phyloP scores from a whole-genome alignment of 768 basidiomycete genomes.

The Hericium coralloides region DNA sequence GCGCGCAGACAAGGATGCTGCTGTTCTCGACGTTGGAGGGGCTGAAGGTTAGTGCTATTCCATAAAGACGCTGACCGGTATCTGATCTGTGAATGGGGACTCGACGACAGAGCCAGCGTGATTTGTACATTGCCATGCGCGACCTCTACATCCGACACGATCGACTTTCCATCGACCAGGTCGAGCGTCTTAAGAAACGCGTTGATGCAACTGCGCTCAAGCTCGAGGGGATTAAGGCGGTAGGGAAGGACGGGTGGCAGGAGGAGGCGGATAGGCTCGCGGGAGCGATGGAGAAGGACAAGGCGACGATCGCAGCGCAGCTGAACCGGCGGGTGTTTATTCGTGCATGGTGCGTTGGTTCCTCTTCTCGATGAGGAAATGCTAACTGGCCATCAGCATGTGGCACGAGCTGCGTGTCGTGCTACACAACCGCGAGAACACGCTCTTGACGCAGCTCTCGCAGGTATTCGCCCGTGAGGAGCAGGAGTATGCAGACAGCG shows the following conservation, averaged over 20 bases:
- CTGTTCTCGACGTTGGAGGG: slow-evolving; percentile 66
- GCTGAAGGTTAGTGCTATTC: slow-evolving; percentile 46
- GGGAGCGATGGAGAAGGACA: slow-evolving; percentile 73
- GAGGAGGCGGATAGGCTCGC: slow-evolving; percentile 75
- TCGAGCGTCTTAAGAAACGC: slow-evolving; percentile 81
- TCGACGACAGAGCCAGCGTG: slow-evolving; percentile 54
- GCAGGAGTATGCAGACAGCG: slow-evolving; percentile 52
- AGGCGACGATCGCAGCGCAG: slow-evolving; percentile 65
- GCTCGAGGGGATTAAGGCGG: slow-evolving; percentile 61
- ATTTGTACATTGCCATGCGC: slow-evolving; percentile 79
- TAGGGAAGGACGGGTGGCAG: slow-evolving; percentile 77
- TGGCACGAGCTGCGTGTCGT: slow-evolving; percentile 96
- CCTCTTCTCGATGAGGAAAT: background rate
- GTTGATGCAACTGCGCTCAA: slow-evolving; percentile 70
- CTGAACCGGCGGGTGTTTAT: slow-evolving; percentile 80
- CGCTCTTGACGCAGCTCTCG: slow-evolving; percentile 64
- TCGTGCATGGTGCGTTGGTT: slow-evolving; percentile 58
- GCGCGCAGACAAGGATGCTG: slow-evolving; percentile 46
- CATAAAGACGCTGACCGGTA: background rate
- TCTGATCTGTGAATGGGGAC: background rate
- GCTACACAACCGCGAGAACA: slow-evolving; percentile 83
- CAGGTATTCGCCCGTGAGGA: slow-evolving; percentile 72
- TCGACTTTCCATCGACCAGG: slow-evolving; percentile 80
- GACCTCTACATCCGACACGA: slow-evolving; percentile 85
- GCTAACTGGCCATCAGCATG: slow-evolving; percentile 42